phyloP scores from a whole-genome alignment of 129 eudicot species.

The Lonicera japonica region DNA sequence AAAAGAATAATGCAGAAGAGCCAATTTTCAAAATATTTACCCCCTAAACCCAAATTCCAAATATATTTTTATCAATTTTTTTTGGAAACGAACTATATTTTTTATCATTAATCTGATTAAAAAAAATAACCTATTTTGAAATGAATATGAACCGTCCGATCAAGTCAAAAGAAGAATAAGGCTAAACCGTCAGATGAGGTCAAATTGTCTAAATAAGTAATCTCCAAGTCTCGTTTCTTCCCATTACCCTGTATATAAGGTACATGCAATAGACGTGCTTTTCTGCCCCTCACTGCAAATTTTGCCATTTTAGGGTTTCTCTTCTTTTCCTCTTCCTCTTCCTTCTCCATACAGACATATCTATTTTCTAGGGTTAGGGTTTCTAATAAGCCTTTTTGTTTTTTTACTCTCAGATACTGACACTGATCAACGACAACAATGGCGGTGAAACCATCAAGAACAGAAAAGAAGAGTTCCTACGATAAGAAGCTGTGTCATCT shows the following conservation, averaged over 20 bases:
- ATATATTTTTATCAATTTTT: too few species aligned
- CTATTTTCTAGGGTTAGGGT: constrained; percentile 12
- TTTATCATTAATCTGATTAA: too few species aligned
- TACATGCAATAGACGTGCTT: background rate
- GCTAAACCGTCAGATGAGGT: background rate
- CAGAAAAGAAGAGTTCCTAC: constrained; percentile 26
- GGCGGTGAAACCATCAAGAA: constrained; percentile 27
- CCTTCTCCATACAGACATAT: too few species aligned
- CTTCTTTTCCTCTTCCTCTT: constrained; percentile 2
- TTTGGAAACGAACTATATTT: too few species aligned
- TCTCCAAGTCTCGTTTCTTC: background rate
- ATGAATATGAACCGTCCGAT: too few species aligned
- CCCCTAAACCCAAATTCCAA: too few species aligned
- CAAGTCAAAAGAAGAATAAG: too few species aligned
- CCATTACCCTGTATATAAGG: background rate
- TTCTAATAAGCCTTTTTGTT: background rate
- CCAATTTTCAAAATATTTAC: too few species aligned
- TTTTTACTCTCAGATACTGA: background rate
- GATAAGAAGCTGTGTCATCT: constrained; percentile 28
- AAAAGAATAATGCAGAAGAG: too few species aligned
- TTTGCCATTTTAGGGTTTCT: constrained; percentile 2
- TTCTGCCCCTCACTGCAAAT: background rate
- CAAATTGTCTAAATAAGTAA: background rate
- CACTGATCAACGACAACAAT: too few species aligned
- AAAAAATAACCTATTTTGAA: too few species aligned